phyloP scores from a whole-genome alignment of 768 basidiomycete genomes.

The Tricholoma hemisulphureum region DNA sequence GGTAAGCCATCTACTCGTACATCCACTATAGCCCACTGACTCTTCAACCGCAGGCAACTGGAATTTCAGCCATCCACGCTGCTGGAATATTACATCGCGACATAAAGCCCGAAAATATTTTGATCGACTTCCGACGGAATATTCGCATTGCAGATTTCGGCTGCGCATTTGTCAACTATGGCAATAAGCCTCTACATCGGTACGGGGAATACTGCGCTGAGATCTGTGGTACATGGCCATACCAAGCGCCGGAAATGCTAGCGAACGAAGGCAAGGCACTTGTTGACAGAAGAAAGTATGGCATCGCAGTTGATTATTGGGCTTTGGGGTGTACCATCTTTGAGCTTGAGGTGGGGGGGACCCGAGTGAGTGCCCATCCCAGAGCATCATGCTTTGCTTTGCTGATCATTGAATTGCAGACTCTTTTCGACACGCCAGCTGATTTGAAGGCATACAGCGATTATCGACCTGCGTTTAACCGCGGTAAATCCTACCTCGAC shows the following conservation, averaged over 20 bases:
- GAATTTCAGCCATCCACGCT: constrained; percentile 46
- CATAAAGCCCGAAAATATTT: constrained; percentile 68
- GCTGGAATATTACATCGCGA: constrained; percentile 69
- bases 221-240: constrained; percentile 33
- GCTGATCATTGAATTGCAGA: constrained; percentile 17
- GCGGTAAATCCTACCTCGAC: constrained; percentile 20
- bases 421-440: constrained; percentile 28
- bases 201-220: constrained; percentile 20
- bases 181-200: constrained; percentile 12
- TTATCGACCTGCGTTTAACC: constrained; percentile 4
- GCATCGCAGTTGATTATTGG: constrained; percentile 41
- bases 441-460: constrained; percentile 24
- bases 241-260: constrained; percentile 43
- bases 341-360: constrained; percentile 31
- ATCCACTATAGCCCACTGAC: neutral
- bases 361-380: constrained; percentile 20
- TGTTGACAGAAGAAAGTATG: constrained; percentile 22
- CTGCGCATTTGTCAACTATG: constrained; percentile 24
- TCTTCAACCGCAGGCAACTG: constrained; percentile 32
- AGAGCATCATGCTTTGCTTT: neutral
- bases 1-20: constrained; percentile 19
- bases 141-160: constrained; percentile 44
- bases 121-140: constrained; percentile 46
- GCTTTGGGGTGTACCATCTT: constrained; percentile 39
- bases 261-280: constrained; percentile 20